Conservation (phyloP, 352 stramenopile species). For the Phytophthora gonapodyides region DNA sequence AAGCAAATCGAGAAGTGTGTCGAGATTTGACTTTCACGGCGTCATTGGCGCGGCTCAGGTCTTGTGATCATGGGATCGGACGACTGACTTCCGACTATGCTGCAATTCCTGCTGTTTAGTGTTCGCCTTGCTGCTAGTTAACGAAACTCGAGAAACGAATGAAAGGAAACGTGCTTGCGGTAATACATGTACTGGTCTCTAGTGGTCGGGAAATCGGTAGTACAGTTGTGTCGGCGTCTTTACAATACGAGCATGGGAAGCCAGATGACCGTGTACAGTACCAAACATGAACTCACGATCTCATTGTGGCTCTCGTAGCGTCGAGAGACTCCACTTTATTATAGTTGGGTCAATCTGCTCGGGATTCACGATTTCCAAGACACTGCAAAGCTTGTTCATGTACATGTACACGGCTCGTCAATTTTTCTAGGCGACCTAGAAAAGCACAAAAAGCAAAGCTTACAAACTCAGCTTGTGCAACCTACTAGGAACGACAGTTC, state of each 20-base stretch:
- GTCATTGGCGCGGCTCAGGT: not conserved
- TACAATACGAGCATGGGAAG: not conserved
- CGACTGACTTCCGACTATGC: conserved; percentile 1
- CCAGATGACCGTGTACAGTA: not conserved
- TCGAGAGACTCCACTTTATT: not conserved
- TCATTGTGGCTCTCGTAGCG: conserved; percentile 7
- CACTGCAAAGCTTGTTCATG: too few relatives aligned
- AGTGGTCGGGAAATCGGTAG: too few relatives aligned
- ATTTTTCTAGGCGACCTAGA: too few relatives aligned
- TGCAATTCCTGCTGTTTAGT: conserved; percentile 13
- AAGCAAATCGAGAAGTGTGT: conserved; percentile 10
- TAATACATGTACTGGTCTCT: not conserved
- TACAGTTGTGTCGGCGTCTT: too few relatives aligned
- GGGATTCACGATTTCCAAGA: too few relatives aligned
- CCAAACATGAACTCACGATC: conserved; percentile 6
- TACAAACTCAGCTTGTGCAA: too few relatives aligned
- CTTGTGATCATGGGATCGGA: conserved; percentile 16
- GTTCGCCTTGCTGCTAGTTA: not conserved
- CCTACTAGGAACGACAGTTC: too few relatives aligned
- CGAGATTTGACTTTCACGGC: not conserved
- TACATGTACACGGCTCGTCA: too few relatives aligned
- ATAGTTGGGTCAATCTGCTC: too few relatives aligned
- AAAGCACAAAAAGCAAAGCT: too few relatives aligned
- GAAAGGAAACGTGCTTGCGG: conserved; percentile 3
- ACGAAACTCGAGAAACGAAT: not conserved